phyloP scores from a whole-genome alignment of 257 asterid genomes.

The Linderniella brevidens region DNA sequence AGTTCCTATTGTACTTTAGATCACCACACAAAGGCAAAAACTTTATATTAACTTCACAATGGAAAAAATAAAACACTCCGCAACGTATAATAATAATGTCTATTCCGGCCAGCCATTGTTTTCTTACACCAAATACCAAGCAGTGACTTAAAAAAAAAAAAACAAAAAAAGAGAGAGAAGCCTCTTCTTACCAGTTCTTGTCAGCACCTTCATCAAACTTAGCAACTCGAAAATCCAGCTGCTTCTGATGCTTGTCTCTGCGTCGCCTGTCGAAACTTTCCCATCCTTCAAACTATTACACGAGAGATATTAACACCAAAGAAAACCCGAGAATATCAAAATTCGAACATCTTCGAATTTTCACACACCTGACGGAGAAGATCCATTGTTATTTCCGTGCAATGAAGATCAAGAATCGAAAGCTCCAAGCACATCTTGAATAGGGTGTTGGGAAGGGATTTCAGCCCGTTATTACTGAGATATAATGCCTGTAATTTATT shows the following conservation, averaged over 20 bases:
- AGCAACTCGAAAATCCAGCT: slow-evolving; percentile 60
- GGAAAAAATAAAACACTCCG: too few species aligned
- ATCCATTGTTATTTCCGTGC: slow-evolving; percentile 70
- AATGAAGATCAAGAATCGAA: slow-evolving; percentile 71
- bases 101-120: too few species aligned
- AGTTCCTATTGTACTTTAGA: too few species aligned
- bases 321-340: too few species aligned
- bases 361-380: slow-evolving; percentile 49
- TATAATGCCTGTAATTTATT: slow-evolving; percentile 68
- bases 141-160: too few species aligned
- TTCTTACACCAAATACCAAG: too few species aligned
- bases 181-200: slow-evolving; percentile 23
- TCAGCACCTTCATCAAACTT: slow-evolving; percentile 94
- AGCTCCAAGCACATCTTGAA: slow-evolving; percentile 56
- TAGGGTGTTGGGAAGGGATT: slow-evolving; percentile 46
- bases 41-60: too few species aligned
- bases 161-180: too few species aligned
- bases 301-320: too few species aligned
- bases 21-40: too few species aligned
- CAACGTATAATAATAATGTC: too few species aligned
- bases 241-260: slow-evolving; percentile 71
- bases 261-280: slow-evolving; percentile 75
- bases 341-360: too few species aligned
- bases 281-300: slow-evolving; percentile 75
- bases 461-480: slow-evolving; percentile 59